Evolutionary conservation across 2,329 filamentous ascomycete species (phyloP).

Genomic region (Lasiodiplodia sp.): DNA sequence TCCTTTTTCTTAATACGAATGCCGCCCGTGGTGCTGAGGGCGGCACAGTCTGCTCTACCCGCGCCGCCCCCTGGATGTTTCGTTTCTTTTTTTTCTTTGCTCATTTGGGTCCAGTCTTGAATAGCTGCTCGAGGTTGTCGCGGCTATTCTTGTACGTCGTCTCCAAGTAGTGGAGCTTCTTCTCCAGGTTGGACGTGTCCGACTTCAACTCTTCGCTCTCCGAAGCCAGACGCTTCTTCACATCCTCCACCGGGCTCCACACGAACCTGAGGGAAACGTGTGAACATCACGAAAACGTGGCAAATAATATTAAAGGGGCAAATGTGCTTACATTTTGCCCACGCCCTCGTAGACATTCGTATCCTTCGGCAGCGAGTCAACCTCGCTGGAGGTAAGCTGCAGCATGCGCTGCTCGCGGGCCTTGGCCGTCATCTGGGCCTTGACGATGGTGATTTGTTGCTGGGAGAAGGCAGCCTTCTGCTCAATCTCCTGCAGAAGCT

Average conservation of each 20-base stretch:
- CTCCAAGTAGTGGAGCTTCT: slow-evolving; percentile 91
- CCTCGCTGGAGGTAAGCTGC: slow-evolving; percentile 84
- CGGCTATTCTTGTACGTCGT: slow-evolving; percentile 95
- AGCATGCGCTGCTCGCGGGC: slow-evolving; percentile 88
- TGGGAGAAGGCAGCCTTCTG: slow-evolving; percentile 85
- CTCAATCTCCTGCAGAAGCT: slow-evolving; percentile 95
- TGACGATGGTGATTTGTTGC: slow-evolving; percentile 88
- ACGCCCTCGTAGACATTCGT: slow-evolving; percentile 93
- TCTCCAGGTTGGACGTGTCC: slow-evolving; percentile 81
- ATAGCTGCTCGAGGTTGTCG: slow-evolving; percentile 87
- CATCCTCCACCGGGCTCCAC: slow-evolving; percentile 72
- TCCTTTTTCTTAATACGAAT: slow-evolving; percentile 36
- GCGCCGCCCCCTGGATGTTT: slow-evolving; percentile 36
- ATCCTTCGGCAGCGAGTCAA: slow-evolving; percentile 75
- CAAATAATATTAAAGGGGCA: not conserved
- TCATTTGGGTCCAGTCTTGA: slow-evolving; percentile 57
- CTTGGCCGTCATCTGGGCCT: slow-evolving; percentile 82
- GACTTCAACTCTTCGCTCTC: slow-evolving; percentile 78
- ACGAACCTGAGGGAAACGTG: slow-evolving; percentile 78
- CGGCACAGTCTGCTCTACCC: slow-evolving; percentile 27
- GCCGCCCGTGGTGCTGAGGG: slow-evolving; percentile 42
- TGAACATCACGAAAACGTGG: not conserved
- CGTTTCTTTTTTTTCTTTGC: slow-evolving; percentile 30
- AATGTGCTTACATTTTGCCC: slow-evolving; percentile 82
- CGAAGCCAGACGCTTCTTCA: slow-evolving; percentile 76